A percentile compares a stretch with the other conserved stretches of the same genome.
Evolutionary conservation across 192 early-diverging fungal species (phyloP).

Genomic region (Coemansia sp.): DNA sequence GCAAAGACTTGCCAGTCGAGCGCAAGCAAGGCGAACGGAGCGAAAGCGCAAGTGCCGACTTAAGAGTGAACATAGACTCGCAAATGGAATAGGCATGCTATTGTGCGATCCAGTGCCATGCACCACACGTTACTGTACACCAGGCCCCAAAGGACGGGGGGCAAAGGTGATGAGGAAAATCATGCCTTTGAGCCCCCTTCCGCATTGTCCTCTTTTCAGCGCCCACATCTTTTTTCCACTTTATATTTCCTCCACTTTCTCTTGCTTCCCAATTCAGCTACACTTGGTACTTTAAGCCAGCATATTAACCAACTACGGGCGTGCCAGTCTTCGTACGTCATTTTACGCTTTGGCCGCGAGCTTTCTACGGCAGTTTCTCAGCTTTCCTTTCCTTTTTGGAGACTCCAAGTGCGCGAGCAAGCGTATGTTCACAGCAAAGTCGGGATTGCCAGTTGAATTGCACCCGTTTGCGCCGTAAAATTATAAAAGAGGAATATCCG

Average conservation of each 20-base stretch:
- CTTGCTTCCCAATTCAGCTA: neutral
- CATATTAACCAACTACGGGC: neutral
- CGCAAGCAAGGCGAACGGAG: neutral
- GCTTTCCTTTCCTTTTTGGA: neutral
- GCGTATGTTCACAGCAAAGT: neutral
- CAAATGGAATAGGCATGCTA: neutral
- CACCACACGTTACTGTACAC: neutral
- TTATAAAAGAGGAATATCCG: slow-evolving; percentile 1
- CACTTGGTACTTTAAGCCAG: neutral
- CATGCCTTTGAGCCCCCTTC: neutral
- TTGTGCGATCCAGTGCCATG: neutral
- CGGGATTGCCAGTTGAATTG: slow-evolving; percentile 2
- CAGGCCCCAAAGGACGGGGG: slow-evolving; percentile 1
- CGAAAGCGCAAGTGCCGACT: too few relatives aligned
- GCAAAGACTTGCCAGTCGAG: neutral
- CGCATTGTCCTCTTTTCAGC: slow-evolving; percentile 3
- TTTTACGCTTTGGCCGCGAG: neutral
- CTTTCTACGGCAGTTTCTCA: neutral
- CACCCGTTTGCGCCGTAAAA: neutral
- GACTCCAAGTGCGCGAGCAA: neutral
- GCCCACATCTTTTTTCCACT: slow-evolving; percentile 5
- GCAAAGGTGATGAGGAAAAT: slow-evolving; percentile 8
- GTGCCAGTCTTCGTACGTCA: neutral
- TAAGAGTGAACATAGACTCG: too few relatives aligned
- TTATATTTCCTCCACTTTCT: neutral